Evolutionary conservation across 768 basidiomycete species (phyloP), one percentile per base, ranked within the genome.

Genomic region (Calocera cornea): DNA sequence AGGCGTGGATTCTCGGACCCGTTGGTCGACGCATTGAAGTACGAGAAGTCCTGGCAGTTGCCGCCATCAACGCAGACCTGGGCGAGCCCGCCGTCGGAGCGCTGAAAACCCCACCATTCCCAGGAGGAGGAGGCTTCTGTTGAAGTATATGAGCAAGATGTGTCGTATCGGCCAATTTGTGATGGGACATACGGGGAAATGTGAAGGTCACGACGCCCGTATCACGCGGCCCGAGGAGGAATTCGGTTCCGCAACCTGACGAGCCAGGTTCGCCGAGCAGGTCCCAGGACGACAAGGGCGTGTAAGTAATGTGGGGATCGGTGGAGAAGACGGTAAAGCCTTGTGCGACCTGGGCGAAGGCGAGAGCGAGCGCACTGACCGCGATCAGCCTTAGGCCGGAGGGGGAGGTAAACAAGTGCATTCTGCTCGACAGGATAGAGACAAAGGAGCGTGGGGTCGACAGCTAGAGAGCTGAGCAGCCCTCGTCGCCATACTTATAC

Each of bases 21-120:
- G 31, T 60, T 60, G 31, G 54, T 60, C 24, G 54, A 60, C 5
- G 54, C 54, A 19, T 60, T 60, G 54, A 2, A 60, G 31, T 29
- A 60, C 10, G 54, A 60, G 54, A 29, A 60, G 54, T 60, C 54
- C 31, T 60, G 54, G 54, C 54, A 60, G 24, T 27, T 33, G 31
- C 41, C 60, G 31, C 64, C 41, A 49, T 68, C 68, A 36, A 68
- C 36, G 41, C 64, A 34, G 11, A 68, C 22, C 22, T 40, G 31
- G 33, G 41, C 41, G 19, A 68, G n/a, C 3, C 68, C 68, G 10
- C 64, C 68, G 33, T 68, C 68, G 2, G 40, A 34, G 36, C 68
- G 68, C 64, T 68, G 68, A 64, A 65, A 68, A 19, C 64, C 68
- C 64, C 65, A 68, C 40, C 65, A 65, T 38, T 68, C 14, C 27